phyloP scores from a whole-genome alignment of 148 eudicot genomes.

The Rhododendron henanense region DNA sequence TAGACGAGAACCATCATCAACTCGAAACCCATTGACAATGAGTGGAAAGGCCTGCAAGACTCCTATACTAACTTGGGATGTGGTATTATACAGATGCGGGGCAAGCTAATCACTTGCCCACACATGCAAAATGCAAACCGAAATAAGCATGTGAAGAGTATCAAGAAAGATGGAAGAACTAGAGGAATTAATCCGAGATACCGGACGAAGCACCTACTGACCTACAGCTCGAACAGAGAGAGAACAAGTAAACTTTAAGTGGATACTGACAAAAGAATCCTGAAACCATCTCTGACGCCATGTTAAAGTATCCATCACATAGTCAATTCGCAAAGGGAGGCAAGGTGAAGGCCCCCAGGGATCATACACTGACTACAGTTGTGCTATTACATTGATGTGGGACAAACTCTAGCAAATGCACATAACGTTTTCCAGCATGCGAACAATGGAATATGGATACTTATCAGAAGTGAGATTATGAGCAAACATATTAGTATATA shows the following conservation, averaged over 20 bases:
- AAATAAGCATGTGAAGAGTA: not conserved
- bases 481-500: not conserved
- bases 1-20: too few relatives aligned
- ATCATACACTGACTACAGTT: not conserved
- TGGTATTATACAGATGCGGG: not conserved
- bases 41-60: not conserved
- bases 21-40: not conserved
- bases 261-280: not conserved
- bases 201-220: not conserved
- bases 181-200: not conserved
- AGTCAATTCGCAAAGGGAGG: not conserved
- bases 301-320: not conserved
- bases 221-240: not conserved
- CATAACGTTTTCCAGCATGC: too few relatives aligned
- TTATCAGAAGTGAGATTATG: not conserved
- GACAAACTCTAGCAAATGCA: not conserved
- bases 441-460: too few relatives aligned
- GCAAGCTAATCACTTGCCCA: not conserved
- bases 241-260: not conserved
- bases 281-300: not conserved
- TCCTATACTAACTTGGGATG: not conserved
- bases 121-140: not conserved
- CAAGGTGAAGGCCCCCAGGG: not conserved
- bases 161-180: not conserved
- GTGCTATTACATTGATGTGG: not conserved